Evolutionary conservation across 1,284 basidiomycete genomes (phyloP), one percentile per base, ranked within the genome.

Genomic region (Rhodotorula sp.): DNA sequence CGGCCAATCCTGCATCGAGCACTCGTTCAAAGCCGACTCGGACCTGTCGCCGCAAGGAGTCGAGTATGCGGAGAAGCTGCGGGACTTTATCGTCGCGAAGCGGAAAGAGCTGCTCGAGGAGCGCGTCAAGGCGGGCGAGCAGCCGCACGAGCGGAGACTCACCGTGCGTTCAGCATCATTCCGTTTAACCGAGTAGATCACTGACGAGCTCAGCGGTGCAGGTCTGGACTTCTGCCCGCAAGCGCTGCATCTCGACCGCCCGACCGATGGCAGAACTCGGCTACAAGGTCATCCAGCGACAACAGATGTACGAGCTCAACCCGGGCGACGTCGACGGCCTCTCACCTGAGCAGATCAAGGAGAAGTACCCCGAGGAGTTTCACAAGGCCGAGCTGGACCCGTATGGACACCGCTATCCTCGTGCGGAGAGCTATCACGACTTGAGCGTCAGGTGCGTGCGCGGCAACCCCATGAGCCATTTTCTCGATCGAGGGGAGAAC

Each of bases 11-110:
- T 85, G 97, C 67, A 94, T 98, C 74, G 96, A 99, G 79, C 96
- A 99, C 80, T 96, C 94, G 7, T 99, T 95, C 84, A 97, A 96
- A 82, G 94, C 95, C 39, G 95, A 99, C 79, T 94, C 95, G 0
- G 96, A 98, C 79, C 86, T 99, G 13, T 96, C 93, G 1, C 90
- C 92, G 3, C 89, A 89, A 1, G 95, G 95, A 9, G 93, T 92
- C 90, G 92, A 96, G 71, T 99, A 99, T 76, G 89, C 94, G 1
- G 90, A 93, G 77, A 85, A 79, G 54, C 73, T 82, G 44, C 74
- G 76, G 9, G 74, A 76, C 59, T 78, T 78, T 32, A 71, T 79
- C 74, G 59, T 80, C 76, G 60, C 72, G 73, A 76, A 78, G 71
- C 69, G 77, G 65, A 65, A 69, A 75, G 73, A 79, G 76, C 55